Evolutionary conservation across 2,329 filamentous ascomycete species (phyloP).

Genomic region (Sarocladium strictum): DNA sequence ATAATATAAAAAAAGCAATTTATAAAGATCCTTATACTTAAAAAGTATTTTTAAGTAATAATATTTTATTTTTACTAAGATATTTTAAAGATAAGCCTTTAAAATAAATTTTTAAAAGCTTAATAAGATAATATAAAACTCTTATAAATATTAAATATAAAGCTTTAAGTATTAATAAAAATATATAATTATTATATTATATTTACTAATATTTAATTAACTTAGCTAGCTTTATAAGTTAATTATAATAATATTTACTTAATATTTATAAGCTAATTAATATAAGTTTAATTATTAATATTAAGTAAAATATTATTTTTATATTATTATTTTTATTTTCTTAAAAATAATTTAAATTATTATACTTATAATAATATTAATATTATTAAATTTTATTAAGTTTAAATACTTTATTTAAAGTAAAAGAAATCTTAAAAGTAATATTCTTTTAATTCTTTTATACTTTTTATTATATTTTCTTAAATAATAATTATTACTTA

Average conservation of each 20-base stretch:
- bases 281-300: not conserved
- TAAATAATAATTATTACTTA: not conserved
- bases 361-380: no score
- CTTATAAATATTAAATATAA: not conserved
- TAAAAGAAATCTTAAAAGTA: not conserved
- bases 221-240: not conserved
- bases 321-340: not conserved
- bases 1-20: no score
- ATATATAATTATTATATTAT: not conserved
- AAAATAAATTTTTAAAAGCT: not conserved
- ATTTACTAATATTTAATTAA: not conserved
- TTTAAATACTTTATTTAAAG: not conserved
- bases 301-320: not conserved
- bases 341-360: not conserved
- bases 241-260: not conserved
- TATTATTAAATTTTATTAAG: no score
- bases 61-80: not conserved
- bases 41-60: not conserved
- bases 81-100: not conserved
- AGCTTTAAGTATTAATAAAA: not conserved
- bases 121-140: not conserved
- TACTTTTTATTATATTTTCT: not conserved
- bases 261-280: not conserved
- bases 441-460: not conserved
- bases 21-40: not conserved